A percentile compares a stretch with the other conserved stretches of the same genome.
phyloP scores from a whole-genome alignment of 176 grass and related monocot species.

The Hyparrhenia diplandra region DNA sequence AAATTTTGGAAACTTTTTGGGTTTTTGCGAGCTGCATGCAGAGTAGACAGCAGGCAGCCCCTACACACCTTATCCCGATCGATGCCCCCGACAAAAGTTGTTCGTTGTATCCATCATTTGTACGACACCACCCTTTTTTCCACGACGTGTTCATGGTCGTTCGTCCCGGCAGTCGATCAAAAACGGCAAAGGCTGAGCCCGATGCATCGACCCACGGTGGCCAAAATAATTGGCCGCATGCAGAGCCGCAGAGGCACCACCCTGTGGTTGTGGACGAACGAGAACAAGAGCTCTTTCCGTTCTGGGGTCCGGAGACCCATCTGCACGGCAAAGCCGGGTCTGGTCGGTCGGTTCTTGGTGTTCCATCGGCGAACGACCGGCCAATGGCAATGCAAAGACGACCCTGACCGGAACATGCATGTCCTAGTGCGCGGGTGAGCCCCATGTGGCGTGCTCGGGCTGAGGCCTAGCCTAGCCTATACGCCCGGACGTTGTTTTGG shows the following conservation, averaged over 20 bases:
- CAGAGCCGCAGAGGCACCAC: background rate
- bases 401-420: background rate
- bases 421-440: background rate
- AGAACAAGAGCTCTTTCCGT: background rate
- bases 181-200: background rate
- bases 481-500: background rate
- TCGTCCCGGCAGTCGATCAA: background rate
- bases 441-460: conserved; percentile 33
- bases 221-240: conserved; percentile 17
- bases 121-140: background rate
- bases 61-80: background rate
- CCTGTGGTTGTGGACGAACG: background rate
- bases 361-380: background rate
- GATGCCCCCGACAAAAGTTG: background rate
- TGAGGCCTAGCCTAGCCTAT: background rate
- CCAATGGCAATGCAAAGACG: background rate
- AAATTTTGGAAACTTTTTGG: too few relatives aligned
- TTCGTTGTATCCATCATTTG: background rate
- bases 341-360: background rate
- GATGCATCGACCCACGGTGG: background rate
- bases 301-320: background rate
- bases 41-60: background rate
- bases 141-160: background rate
- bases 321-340: background rate
- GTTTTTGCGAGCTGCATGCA: background rate